phyloP scores from a whole-genome alignment of 1,284 basidiomycete genomes.

The Heterobasidion irregulare region DNA sequence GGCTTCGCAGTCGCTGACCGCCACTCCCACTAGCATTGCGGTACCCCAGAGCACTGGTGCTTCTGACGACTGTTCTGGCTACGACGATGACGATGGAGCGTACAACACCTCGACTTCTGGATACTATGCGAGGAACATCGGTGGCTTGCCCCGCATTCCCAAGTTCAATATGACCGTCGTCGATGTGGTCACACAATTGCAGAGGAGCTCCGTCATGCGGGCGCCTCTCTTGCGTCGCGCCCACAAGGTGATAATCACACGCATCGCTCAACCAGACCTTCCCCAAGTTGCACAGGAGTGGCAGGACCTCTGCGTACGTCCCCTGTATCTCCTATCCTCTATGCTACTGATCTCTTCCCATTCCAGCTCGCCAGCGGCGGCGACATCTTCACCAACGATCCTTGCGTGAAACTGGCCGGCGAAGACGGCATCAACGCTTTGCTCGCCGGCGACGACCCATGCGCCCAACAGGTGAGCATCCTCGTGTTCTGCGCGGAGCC shows the following conservation, averaged over 20 bases:
- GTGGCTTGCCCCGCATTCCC: too few species aligned
- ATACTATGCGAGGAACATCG: too few species aligned
- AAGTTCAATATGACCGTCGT: too few species aligned
- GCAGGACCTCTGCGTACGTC: constrained; percentile 19
- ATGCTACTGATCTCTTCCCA: background rate
- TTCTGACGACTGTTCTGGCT: too few species aligned
- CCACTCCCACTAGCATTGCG: background rate
- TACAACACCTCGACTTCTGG: too few species aligned
- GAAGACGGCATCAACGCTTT: constrained; percentile 31
- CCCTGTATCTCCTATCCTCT: background rate
- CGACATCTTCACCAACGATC: constrained; percentile 27
- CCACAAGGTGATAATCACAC: constrained; percentile 6
- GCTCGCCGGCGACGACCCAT: constrained; percentile 32
- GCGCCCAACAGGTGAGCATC: constrained; percentile 15
- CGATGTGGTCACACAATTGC: too few species aligned
- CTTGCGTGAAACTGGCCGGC: constrained; percentile 34
- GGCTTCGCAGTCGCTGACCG: background rate
- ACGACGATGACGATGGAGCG: too few species aligned
- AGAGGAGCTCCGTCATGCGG: too few species aligned
- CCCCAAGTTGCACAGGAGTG: constrained; percentile 19
- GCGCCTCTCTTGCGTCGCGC: too few species aligned
- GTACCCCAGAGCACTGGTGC: too few species aligned
- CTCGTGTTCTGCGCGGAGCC: too few species aligned
- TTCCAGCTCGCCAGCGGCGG: constrained; percentile 24
- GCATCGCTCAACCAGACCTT: constrained; percentile 19